phyloP scores from a whole-genome alignment of 257 asterid species.

The Striga asiatica region DNA sequence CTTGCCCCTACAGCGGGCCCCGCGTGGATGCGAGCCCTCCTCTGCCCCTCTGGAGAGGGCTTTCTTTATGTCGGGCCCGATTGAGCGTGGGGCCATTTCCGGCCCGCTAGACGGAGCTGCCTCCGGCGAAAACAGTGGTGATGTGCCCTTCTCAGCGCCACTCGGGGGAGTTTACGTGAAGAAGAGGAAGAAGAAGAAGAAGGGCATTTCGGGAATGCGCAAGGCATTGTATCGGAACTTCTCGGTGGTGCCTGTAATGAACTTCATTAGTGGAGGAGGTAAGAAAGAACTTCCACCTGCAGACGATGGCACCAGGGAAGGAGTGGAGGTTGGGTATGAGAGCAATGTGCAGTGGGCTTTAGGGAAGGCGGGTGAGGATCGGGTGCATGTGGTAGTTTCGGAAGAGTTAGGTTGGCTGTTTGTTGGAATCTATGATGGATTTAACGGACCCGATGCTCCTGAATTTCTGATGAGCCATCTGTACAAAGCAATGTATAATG shows the following conservation, averaged over 20 bases:
- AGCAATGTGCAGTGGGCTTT: conserved; percentile 86
- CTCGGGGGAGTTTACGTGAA: conserved; percentile 62
- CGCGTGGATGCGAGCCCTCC: conserved; percentile 63
- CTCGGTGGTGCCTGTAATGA: conserved; percentile 79
- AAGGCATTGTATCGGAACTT: conserved; percentile 71
- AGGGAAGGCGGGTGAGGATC: conserved; percentile 96
- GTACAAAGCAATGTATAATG: conserved; percentile 74
- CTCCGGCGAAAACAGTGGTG: conserved; percentile 26
- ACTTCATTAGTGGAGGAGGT: conserved; percentile 50
- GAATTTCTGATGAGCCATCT: conserved; percentile 87
- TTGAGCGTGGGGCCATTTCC: conserved; percentile 84
- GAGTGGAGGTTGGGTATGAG: conserved; percentile 36
- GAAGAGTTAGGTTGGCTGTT: conserved; percentile 96
- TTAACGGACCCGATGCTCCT: conserved; percentile 96
- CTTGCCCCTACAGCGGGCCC: conserved; percentile 81
- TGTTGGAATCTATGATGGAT: conserved; percentile 95
- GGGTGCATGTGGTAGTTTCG: conserved; percentile 93
- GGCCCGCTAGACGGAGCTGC: conserved; percentile 60
- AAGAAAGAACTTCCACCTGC: conserved; percentile 35
- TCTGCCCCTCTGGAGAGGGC: conserved; percentile 73
- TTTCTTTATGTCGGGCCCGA: conserved; percentile 92
- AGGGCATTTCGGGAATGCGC: conserved; percentile 60
- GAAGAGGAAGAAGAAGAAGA: conserved; percentile 64
- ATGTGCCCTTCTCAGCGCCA: conserved; percentile 85
- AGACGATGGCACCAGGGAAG: conserved; percentile 33